These are phyloP conservation scores for Holtermanniella nyarrowii DNA, from an alignment of 768 basidiomycete species.

Conservation along the genomic window DNA sequence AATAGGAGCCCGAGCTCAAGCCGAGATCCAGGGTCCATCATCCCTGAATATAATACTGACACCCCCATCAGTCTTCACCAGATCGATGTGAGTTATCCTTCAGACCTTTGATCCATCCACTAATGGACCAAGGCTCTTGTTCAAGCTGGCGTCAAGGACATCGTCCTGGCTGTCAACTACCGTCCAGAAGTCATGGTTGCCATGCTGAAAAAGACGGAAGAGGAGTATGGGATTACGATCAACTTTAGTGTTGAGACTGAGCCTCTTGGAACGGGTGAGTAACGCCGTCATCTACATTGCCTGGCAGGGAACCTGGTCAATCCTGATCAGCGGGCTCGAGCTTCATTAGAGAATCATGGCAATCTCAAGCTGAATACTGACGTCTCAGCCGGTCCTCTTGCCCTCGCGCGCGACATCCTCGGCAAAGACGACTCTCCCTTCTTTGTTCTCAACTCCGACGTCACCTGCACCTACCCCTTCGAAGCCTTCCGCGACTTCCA, in stretches of 20 bases:
- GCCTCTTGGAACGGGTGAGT: conserved; percentile 46
- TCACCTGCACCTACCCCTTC: conserved; percentile 47
- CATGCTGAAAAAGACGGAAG: conserved; percentile 45
- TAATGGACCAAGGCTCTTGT: conserved; percentile 45
- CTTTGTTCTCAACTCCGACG: conserved; percentile 48
- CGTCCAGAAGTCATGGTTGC: conserved; percentile 47
- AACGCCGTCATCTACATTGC: not conserved
- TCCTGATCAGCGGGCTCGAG: not conserved
- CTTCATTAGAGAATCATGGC: too few species aligned
- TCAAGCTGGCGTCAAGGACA: conserved; percentile 46
- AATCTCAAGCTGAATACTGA: not conserved
- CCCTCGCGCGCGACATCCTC: conserved; percentile 44
- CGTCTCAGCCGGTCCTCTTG: conserved; percentile 45
- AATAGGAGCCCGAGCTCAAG: not conserved
- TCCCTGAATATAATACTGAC: not conserved
- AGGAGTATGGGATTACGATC: conserved; percentile 45
- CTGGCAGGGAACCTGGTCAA: not conserved
- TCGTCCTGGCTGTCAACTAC: conserved; percentile 47
- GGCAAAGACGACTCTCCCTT: conserved; percentile 47
- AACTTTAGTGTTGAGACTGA: conserved; percentile 47
- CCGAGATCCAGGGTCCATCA: not conserved
- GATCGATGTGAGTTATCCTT: conserved; percentile 35
- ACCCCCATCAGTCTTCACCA: conserved; percentile 42
- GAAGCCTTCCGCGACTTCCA: conserved; percentile 47
- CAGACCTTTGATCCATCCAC: not conserved